Base-by-base conservation (phyloP, 306 rosid genomes). In the Prunus salicina region DNA sequence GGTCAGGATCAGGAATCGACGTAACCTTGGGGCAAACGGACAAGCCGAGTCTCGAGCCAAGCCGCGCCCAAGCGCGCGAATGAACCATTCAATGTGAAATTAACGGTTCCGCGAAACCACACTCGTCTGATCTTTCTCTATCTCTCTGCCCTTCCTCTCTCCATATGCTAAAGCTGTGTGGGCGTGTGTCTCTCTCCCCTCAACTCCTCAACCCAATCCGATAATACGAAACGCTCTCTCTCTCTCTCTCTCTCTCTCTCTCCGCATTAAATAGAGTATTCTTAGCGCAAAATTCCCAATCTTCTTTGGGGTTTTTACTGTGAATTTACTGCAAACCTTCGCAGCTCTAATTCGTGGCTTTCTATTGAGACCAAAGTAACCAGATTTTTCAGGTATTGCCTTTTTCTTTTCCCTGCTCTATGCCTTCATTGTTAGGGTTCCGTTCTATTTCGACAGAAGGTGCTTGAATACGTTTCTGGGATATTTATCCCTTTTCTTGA, bases 31-130 rank as follows among this genome's bases (percentile, higher is more conserved):
- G 50, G 77, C 55, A 45, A 47, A 41, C 47, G 56, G 11, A 57
- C 41, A 57, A 79, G 87, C 83, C 76, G 76, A 56, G 67, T 62
- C 80, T 83, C 20, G 83, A 84, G 88, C 90, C 86, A 56, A 82
- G 86, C 88, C 86, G 80, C 76, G 78, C 80, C 80, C 56, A 6
- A 65, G 74, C 78, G 83, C 86, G 90, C 79, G 80, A 72, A 62
- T 49, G 72, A 69, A 82, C 74, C 80, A 69, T 78, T 80, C 76
- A 83, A 83, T 74, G 86, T 34, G 75, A 77, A 83, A 81, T 76
- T 81, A 81, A 83, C 89, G 91, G 91, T 81, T 85, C 81, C 61
- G 73, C 72, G 78, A 56, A 84, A 69, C 82, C 82, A 76, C 87
- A 78, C 73, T 87, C 83, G 81, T 82, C 83, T 80, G 77, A 82